Percentiles rank a stretch among this genome's conserved stretches.
Conservation (phyloP, 2,329 filamentous ascomycete species). For the Parastagonospora nodorum region DNA sequence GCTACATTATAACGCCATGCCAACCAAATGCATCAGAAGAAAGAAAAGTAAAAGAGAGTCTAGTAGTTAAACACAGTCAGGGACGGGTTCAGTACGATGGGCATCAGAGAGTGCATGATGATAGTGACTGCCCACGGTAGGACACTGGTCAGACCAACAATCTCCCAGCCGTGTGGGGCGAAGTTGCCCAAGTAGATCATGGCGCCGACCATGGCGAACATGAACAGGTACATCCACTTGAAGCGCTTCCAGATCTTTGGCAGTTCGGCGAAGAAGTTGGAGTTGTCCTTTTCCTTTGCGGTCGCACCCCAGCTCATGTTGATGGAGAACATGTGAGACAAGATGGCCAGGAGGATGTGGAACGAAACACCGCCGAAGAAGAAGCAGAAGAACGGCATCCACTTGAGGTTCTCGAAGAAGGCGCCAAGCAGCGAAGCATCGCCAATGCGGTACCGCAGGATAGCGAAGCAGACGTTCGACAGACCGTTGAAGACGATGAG, state of each 20-base stretch:
- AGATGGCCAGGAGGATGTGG: conserved; percentile 76
- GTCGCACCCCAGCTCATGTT: conserved; percentile 86
- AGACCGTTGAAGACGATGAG: conserved; percentile 67
- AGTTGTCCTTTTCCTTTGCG: conserved; percentile 78
- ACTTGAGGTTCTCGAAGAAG: conserved; percentile 64
- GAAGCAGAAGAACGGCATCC: conserved; percentile 70
- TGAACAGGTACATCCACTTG: conserved; percentile 67
- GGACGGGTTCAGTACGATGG: conserved; percentile 73
- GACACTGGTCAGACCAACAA: conserved; percentile 65
- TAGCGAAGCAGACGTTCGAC: conserved; percentile 63
- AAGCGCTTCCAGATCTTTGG: conserved; percentile 79
- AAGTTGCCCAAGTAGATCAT: conserved; percentile 73
- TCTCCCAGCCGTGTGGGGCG: conserved; percentile 63
- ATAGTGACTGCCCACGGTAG: conserved; percentile 72
- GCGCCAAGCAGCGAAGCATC: conserved; percentile 57
- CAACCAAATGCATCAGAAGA: neutral
- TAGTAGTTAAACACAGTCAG: conserved; percentile 79
- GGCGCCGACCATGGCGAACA: conserved; percentile 63
- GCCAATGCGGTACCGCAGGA: conserved; percentile 65
- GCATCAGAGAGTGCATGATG: conserved; percentile 69
- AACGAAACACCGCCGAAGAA: conserved; percentile 81
- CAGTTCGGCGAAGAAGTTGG: conserved; percentile 83
- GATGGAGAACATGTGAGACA: conserved; percentile 82
- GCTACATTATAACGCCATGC: neutral
- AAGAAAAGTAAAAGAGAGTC: neutral